Evolutionary conservation across 441 rosid species (phyloP), one percentile per base, ranked within the genome.

Genomic region (Metrosideros polymorpha): DNA sequence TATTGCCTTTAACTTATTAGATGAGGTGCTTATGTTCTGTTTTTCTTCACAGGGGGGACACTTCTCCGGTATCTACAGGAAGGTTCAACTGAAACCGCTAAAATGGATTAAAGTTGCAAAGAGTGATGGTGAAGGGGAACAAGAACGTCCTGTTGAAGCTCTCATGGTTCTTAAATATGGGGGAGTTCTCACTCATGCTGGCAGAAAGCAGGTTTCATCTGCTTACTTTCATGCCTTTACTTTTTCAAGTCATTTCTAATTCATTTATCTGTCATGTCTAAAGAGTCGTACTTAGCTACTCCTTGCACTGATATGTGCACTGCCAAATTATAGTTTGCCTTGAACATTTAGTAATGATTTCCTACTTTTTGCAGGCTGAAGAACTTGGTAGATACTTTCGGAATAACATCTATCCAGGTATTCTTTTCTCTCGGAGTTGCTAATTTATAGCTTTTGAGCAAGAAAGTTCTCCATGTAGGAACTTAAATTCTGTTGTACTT

Each of bases 161-260:
- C 93, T 98, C 86, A 97, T 98, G 99, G 94, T 98, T 91, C 98
- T 98, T 88, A 98, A 98, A 89, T 98, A 98, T 90, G 99, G 99
- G 83, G 99, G 99, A 86, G 99, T 98, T 90, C 96, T 97, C 83
- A 98, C 99, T 52, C 99, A 98, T 92, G 99, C 99, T 87, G 99
- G 99, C 85, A 93, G 99, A 91, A 98, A 97, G 92, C 99, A 98
- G 99, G 99, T 98, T 83, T 88, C 82, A 76, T 75, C 84, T 83
- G 15, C 57, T 42, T 71, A 9, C 79, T 22, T 45, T 25, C 51
- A 47, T 42, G 29, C 55, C 27, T 50, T 35, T 47, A 42, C 53
- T 49, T 82, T 30, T 43, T 77, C 3, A 0, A 15, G 45, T 53
- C 8, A 51, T 83, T 76, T 39, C 30, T 57, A 19, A 25, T 61